Conservation (phyloP, 768 basidiomycete species). For the Podaxis sp. region DNA sequence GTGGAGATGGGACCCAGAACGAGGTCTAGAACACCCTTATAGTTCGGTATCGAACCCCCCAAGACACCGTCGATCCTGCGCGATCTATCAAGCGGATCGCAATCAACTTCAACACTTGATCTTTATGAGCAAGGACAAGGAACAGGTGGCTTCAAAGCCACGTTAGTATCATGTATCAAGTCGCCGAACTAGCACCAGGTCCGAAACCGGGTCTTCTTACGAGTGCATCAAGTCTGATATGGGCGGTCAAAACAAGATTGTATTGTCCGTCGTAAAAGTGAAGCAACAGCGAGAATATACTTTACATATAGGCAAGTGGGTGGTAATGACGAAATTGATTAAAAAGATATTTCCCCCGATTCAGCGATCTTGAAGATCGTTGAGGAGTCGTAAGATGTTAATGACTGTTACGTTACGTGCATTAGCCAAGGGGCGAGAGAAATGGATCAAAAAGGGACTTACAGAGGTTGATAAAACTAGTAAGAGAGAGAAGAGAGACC, state of each 20-base stretch:
- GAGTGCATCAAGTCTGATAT: background rate
- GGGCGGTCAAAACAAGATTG: background rate
- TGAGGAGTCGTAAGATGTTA: slow-evolving; percentile 80
- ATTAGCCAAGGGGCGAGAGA: slow-evolving; percentile 5
- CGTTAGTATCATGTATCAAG: background rate
- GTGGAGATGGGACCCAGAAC: slow-evolving; percentile 31
- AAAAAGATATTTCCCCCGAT: background rate
- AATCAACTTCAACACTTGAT: slow-evolving; percentile 32
- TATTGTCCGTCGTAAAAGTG: background rate
- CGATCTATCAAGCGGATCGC: slow-evolving; percentile 26
- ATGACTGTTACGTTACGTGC: slow-evolving; percentile 47
- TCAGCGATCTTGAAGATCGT: slow-evolving; percentile 49
- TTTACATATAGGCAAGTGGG: background rate
- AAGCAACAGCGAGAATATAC: background rate
- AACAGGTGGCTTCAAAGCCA: background rate
- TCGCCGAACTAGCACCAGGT: background rate
- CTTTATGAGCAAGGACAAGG: slow-evolving; percentile 8
- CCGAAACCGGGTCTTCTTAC: too few relatives aligned
- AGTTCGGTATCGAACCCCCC: background rate
- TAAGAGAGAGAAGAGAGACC: slow-evolving; percentile 11
- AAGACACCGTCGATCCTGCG: background rate
- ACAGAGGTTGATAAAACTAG: slow-evolving; percentile 86
- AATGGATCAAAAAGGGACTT: slow-evolving; percentile 26
- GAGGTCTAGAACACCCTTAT: slow-evolving; percentile 62
- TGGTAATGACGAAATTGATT: background rate